Evolutionary conservation across 345 rosid species (phyloP).

Genomic region (Hibiscus syriacus): DNA sequence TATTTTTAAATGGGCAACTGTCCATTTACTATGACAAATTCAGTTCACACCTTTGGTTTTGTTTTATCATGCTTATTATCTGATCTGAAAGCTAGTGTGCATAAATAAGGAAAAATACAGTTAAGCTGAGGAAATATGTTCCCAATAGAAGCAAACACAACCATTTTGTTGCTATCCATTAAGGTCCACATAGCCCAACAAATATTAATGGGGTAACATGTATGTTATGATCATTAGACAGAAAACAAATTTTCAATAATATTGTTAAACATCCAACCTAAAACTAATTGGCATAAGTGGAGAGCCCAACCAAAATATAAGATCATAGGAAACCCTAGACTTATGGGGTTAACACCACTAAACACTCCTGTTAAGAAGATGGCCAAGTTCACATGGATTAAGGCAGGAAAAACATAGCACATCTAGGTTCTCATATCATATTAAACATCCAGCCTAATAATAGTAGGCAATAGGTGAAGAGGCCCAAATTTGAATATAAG

Average conservation of each 20-base stretch:
- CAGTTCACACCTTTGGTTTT: background rate
- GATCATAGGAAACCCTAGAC: too few relatives aligned
- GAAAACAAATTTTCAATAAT: background rate
- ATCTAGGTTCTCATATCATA: too few relatives aligned
- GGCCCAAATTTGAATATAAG: too few relatives aligned
- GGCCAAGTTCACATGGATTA: too few relatives aligned
- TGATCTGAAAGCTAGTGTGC: background rate
- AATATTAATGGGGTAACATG: background rate
- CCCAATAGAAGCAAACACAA: background rate
- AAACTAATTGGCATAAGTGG: background rate
- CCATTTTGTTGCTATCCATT: background rate
- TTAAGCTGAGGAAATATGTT: conserved; percentile 1
- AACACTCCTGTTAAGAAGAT: too few relatives aligned
- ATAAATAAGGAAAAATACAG: background rate
- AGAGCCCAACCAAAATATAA: background rate
- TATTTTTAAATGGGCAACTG: background rate
- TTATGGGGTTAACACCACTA: too few relatives aligned
- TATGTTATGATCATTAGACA: background rate
- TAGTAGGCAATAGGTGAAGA: too few relatives aligned
- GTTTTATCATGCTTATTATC: background rate
- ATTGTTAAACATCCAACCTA: background rate
- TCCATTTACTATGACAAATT: background rate
- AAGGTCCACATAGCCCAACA: background rate
- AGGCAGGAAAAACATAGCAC: too few relatives aligned
- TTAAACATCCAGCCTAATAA: too few relatives aligned